Conservation (phyloP, 257 asterid species). For the Solanum bulbocastanum region DNA sequence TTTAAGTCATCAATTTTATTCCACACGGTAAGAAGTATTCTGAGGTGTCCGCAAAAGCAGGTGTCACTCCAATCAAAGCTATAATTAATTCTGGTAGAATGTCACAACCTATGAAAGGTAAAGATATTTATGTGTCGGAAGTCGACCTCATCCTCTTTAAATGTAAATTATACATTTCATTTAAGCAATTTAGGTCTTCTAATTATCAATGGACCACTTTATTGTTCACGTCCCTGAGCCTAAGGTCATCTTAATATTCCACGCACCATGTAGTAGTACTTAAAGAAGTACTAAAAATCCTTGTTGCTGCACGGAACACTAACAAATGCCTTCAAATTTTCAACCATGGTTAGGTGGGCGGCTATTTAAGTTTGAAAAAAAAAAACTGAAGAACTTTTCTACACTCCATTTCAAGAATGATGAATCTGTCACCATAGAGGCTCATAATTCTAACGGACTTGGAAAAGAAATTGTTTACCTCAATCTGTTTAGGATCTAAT, state of each 20-base stretch:
- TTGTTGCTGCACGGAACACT: neutral
- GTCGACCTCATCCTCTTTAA: neutral
- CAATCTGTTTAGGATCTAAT: neutral
- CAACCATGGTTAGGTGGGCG: neutral
- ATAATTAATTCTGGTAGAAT: slow-evolving; percentile 1
- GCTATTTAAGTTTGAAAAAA: neutral
- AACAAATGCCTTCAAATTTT: neutral
- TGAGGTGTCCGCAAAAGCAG: neutral
- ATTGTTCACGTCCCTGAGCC: neutral
- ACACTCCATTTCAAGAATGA: neutral
- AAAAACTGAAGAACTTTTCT: neutral
- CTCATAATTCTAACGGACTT: neutral
- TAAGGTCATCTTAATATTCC: neutral
- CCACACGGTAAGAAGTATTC: neutral
- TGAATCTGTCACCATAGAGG: neutral
- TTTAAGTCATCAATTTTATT: too few species aligned
- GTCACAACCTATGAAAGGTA: slow-evolving; percentile 1
- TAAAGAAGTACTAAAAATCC: neutral
- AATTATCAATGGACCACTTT: neutral
- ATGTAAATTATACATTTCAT: neutral
- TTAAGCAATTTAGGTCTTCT: neutral
- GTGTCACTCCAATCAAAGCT: neutral
- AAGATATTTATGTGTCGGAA: neutral
- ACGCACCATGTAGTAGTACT: neutral
- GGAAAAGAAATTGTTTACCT: neutral